These are phyloP conservation scores for Hypocreales sp. DNA, from an alignment of 2,329 filamentous ascomycete genomes.

Conservation along the genomic window DNA sequence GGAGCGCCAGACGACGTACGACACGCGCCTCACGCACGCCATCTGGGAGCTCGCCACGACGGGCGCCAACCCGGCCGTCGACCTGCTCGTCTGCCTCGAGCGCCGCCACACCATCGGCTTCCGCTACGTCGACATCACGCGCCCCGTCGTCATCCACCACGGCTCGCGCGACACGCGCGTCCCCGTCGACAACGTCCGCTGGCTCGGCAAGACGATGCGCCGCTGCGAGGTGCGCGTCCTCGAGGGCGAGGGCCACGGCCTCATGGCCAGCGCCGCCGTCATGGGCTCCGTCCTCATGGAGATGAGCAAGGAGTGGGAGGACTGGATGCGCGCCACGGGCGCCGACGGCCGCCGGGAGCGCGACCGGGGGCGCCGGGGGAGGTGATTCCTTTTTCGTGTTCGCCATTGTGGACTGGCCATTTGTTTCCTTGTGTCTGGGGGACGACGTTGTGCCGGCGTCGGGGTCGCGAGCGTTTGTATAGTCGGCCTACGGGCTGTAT, in stretches of 20 bases:
- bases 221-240: conserved; percentile 83
- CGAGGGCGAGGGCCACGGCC: conserved; percentile 80
- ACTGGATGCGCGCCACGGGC: conserved; percentile 54
- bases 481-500: too few species aligned
- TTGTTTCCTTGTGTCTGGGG: too few species aligned
- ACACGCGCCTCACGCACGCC: conserved; percentile 72
- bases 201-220: conserved; percentile 89
- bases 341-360: conserved; percentile 18
- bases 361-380: conserved; percentile 14
- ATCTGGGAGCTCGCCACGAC: conserved; percentile 91
- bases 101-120: conserved; percentile 86
- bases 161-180: conserved; percentile 82
- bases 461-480: too few species aligned
- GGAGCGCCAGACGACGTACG: conserved; percentile 62
- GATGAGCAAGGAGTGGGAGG: conserved; percentile 87
- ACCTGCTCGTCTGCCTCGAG: conserved; percentile 84
- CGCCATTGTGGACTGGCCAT: too few species aligned
- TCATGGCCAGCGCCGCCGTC: conserved; percentile 87
- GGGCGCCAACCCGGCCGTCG: conserved; percentile 84
- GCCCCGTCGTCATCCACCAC: conserved; percentile 85
- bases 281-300: conserved; percentile 94
- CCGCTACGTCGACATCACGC: conserved; percentile 88
- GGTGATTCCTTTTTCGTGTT: too few species aligned
- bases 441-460: too few species aligned
- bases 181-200: conserved; percentile 85